These are phyloP conservation scores for Albifimbria verrucaria DNA, from an alignment of 2,329 filamentous ascomycete species.

Conservation along the genomic window DNA sequence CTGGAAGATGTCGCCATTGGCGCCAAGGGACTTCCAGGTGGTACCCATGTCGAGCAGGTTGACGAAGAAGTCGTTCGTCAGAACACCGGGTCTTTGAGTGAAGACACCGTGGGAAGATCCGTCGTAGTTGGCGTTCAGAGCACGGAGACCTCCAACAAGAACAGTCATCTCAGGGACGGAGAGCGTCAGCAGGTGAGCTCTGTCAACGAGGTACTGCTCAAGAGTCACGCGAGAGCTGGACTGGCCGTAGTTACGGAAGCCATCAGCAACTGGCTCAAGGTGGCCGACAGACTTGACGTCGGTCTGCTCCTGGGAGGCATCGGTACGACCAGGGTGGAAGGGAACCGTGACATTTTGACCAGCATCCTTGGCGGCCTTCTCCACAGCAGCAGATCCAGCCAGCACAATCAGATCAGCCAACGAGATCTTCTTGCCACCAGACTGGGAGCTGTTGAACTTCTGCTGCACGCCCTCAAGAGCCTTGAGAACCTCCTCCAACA, in stretches of 20 bases:
- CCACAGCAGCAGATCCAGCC: conserved; percentile 66
- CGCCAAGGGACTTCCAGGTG: conserved; percentile 50
- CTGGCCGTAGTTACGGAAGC: conserved; percentile 76
- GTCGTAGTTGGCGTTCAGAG: conserved; percentile 68
- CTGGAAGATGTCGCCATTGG: conserved; percentile 54
- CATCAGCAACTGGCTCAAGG: conserved; percentile 68
- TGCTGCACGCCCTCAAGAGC: conserved; percentile 60
- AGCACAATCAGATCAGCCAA: conserved; percentile 78
- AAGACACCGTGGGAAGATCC: conserved; percentile 65
- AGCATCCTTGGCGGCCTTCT: conserved; percentile 60
- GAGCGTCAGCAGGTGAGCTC: conserved; percentile 67
- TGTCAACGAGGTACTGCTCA: conserved; percentile 71
- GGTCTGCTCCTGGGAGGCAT: conserved; percentile 70
- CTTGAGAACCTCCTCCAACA: conserved; percentile 57
- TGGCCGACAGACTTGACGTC: conserved; percentile 61
- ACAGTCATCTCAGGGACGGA: conserved; percentile 69
- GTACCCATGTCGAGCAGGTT: conserved; percentile 69
- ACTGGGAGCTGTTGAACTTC: conserved; percentile 66
- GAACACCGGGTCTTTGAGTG: conserved; percentile 62
- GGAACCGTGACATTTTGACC: conserved; percentile 55
- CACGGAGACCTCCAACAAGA: conserved; percentile 69
- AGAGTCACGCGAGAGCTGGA: conserved; percentile 56
- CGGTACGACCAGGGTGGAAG: conserved; percentile 69
- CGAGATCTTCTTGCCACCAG: conserved; percentile 66
- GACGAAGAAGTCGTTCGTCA: conserved; percentile 81